A percentile compares a stretch with the other conserved stretches of the same genome.
These are phyloP conservation scores for Penicillium subrubescens DNA, from an alignment of 495 filamentous ascomycete genomes.

Conservation along the genomic window DNA sequence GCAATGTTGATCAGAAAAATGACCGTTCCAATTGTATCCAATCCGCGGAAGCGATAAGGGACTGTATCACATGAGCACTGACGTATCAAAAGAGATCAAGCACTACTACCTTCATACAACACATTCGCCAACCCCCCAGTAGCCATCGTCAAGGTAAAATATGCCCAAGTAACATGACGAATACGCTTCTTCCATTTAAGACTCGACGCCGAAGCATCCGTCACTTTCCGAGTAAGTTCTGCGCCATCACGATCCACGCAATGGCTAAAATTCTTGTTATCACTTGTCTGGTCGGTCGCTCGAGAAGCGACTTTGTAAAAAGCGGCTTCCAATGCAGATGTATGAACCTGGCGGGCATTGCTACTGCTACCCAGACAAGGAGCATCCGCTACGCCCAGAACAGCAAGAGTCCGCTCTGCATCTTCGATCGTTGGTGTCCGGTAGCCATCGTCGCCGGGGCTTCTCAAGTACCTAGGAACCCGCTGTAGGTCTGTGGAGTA, in stretches of 20 bases:
- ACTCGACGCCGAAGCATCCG: constrained; percentile 18
- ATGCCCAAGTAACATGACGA: constrained; percentile 64
- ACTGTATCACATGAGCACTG: constrained; percentile 45
- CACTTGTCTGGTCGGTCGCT: constrained; percentile 11
- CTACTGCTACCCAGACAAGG: constrained; percentile 5
- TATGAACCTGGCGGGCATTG: constrained; percentile 33
- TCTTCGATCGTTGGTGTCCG: constrained; percentile 55
- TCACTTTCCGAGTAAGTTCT: constrained; percentile 15
- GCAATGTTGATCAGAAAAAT: constrained; percentile 77
- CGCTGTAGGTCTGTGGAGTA: constrained; percentile 23
- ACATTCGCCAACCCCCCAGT: constrained; percentile 85
- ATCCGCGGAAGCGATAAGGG: constrained; percentile 67
- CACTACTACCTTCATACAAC: constrained; percentile 58
- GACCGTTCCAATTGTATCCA: constrained; percentile 69
- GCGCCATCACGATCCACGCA: constrained; percentile 17
- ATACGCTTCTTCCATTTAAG: constrained; percentile 52
- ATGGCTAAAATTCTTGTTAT: constrained; percentile 5
- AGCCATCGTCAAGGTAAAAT: constrained; percentile 78
- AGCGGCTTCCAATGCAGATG: constrained; percentile 34
- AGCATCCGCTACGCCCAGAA: constrained; percentile 11
- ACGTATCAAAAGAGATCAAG: background rate
- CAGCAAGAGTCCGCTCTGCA: constrained; percentile 34
- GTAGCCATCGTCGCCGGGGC: constrained; percentile 50
- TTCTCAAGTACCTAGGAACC: constrained; percentile 42
- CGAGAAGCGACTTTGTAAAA: constrained; percentile 28